These are phyloP conservation scores for Debaryomyces maramus DNA, from an alignment of 805 yeast genomes.

Conservation along the genomic window DNA sequence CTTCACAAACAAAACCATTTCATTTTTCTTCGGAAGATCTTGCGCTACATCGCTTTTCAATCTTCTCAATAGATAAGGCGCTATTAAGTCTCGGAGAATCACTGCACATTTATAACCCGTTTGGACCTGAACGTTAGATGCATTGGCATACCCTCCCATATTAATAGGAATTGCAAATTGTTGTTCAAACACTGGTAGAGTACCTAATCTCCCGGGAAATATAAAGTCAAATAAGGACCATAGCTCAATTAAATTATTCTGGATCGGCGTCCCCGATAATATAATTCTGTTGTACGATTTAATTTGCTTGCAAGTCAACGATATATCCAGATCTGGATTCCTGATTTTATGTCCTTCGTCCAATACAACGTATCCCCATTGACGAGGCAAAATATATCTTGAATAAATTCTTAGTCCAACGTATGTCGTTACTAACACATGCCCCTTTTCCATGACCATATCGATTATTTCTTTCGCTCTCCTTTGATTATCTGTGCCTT, in stretches of 20 bases:
- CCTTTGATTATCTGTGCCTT: slow-evolving; percentile 30
- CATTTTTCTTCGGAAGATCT: slow-evolving; percentile 89
- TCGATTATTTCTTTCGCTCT: slow-evolving; percentile 53
- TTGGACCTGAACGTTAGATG: slow-evolving; percentile 92
- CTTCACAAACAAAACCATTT: slow-evolving; percentile 90
- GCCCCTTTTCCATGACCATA: slow-evolving; percentile 66
- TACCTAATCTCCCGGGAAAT: slow-evolving; percentile 92
- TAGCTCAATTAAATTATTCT: slow-evolving; percentile 84
- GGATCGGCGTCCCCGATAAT: slow-evolving; percentile 94
- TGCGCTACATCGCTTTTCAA: slow-evolving; percentile 93
- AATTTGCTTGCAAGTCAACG: slow-evolving; percentile 80
- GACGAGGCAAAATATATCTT: slow-evolving; percentile 56
- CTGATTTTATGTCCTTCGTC: slow-evolving; percentile 98
- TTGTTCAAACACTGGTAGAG: slow-evolving; percentile 89
- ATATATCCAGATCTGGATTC: slow-evolving; percentile 88
- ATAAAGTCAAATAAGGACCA: slow-evolving; percentile 97
- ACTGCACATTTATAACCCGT: slow-evolving; percentile 96
- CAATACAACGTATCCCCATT: slow-evolving; percentile 88
- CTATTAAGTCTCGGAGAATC: slow-evolving; percentile 78
- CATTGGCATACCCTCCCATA: slow-evolving; percentile 98
- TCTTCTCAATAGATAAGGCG: slow-evolving; percentile 85
- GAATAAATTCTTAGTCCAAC: slow-evolving; percentile 78
- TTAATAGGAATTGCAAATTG: slow-evolving; percentile 93
- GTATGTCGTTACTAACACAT: slow-evolving; percentile 86
- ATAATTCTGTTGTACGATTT: slow-evolving; percentile 85